Conservation (phyloP, 176 grass and related monocot species). For the Oryza punctata region DNA sequence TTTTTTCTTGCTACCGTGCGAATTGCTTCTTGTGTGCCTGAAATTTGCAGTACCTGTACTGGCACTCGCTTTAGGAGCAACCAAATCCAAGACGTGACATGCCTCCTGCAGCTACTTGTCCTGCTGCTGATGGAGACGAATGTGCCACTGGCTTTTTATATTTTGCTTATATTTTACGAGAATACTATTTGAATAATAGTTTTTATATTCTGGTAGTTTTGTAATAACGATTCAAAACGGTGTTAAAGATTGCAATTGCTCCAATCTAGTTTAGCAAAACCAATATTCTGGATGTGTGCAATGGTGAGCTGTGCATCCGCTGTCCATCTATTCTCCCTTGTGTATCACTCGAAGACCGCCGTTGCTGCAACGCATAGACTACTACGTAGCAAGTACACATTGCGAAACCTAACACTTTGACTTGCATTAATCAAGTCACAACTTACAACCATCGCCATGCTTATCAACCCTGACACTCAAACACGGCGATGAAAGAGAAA, state of each 20-base stretch:
- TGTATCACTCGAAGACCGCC: not conserved
- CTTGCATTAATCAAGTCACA: conserved; percentile 26
- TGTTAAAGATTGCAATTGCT: too few species aligned
- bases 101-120: not conserved
- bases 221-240: too few species aligned
- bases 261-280: not conserved
- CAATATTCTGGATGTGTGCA: not conserved
- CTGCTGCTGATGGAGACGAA: not conserved
- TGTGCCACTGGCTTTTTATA: too few species aligned
- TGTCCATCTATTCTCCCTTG: not conserved
- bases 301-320: not conserved
- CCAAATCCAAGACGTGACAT: not conserved
- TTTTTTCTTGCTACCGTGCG: not conserved
- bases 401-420: not conserved
- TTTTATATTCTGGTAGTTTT: too few species aligned
- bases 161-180: too few species aligned
- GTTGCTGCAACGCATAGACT: not conserved
- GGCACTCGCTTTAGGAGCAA: not conserved
- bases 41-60: not conserved
- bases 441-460: not conserved
- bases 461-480: not conserved
- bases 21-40: not conserved
- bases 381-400: not conserved
- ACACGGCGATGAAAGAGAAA: not conserved
- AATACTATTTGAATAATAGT: too few species aligned